Conservation (phyloP, 2,329 filamentous ascomycete genomes). For the Colletotrichum tropicale region DNA sequence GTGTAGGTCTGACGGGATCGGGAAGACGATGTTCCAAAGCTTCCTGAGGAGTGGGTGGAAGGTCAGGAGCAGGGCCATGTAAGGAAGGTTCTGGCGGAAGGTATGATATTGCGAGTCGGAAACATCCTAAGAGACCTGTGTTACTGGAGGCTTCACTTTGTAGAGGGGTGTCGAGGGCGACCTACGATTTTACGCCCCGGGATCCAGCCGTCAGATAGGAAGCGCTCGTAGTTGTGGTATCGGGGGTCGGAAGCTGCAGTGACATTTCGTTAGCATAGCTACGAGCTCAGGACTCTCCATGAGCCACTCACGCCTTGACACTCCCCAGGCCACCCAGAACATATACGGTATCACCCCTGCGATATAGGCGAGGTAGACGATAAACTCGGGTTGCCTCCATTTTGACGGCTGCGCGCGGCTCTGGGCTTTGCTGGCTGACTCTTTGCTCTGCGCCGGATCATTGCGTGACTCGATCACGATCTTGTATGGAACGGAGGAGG, state of each 20-base stretch:
- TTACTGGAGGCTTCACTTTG: slow-evolving; percentile 1
- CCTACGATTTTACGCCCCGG: slow-evolving; percentile 85
- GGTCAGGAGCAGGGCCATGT: slow-evolving; percentile 74
- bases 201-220: slow-evolving; percentile 86
- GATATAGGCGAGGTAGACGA: slow-evolving; percentile 77
- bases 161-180: slow-evolving; percentile 11
- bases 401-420: slow-evolving; percentile 63
- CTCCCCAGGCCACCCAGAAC: slow-evolving; percentile 88
- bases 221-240: slow-evolving; percentile 74
- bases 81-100: slow-evolving; percentile 87
- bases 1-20: slow-evolving; percentile 31
- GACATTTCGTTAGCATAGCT: neutral
- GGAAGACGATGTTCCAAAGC: slow-evolving; percentile 66
- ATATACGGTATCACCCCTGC: slow-evolving; percentile 75
- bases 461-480: slow-evolving; percentile 55
- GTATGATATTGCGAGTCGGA: slow-evolving; percentile 87
- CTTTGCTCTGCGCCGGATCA: slow-evolving; percentile 38
- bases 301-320: slow-evolving; percentile 73
- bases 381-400: slow-evolving; percentile 90
- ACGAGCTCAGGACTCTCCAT: neutral
- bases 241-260: slow-evolving; percentile 76
- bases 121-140: slow-evolving; percentile 65
- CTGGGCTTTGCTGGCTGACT: slow-evolving; percentile 46
- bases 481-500: slow-evolving; percentile 71
- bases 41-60: slow-evolving; percentile 81